Conservation (phyloP, 2,329 filamentous ascomycete genomes). For the Ascochyta rabiei region DNA sequence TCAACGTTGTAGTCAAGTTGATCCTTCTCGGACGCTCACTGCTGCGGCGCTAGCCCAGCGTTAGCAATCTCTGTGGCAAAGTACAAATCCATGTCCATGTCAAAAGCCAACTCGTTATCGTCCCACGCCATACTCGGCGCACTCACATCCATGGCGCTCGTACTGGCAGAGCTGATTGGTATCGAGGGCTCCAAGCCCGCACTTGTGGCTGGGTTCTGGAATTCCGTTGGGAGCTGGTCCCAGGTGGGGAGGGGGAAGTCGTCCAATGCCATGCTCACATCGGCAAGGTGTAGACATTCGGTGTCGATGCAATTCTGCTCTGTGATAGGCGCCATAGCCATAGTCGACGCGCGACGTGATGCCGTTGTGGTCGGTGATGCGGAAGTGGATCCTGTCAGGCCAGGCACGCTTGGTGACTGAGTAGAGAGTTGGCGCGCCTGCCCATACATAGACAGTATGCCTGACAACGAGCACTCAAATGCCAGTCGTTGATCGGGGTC, state of each 20-base stretch:
- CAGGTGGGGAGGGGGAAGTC: constrained; percentile 36
- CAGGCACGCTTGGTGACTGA: constrained; percentile 24
- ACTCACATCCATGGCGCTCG: constrained; percentile 12
- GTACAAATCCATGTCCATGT: constrained; percentile 40
- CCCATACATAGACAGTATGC: constrained; percentile 23
- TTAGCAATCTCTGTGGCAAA: constrained; percentile 16
- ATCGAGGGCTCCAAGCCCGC: constrained; percentile 24
- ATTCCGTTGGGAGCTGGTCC: constrained; percentile 34
- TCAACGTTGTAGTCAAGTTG: no score
- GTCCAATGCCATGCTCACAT: constrained; percentile 7
- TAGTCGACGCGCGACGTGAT: constrained; percentile 19
- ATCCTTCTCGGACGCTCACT: no score
- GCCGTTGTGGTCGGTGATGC: constrained; percentile 24
- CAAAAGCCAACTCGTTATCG: constrained; percentile 39
- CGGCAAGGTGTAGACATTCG: not conserved
- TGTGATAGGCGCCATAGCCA: constrained; percentile 24
- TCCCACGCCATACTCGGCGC: constrained; percentile 35
- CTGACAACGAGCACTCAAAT: constrained; percentile 37
- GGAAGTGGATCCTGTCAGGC: constrained; percentile 23
- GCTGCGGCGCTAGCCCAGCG: constrained; percentile 1
- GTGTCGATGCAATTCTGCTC: constrained; percentile 25
- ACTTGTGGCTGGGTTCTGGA: constrained; percentile 33
- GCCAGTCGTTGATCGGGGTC: constrained; percentile 24
- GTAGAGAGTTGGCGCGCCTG: constrained; percentile 21
- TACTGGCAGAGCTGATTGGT: constrained; percentile 20